These are phyloP conservation scores for Penicillium subrubescens DNA, from an alignment of 495 filamentous ascomycete species.

Conservation along the genomic window DNA sequence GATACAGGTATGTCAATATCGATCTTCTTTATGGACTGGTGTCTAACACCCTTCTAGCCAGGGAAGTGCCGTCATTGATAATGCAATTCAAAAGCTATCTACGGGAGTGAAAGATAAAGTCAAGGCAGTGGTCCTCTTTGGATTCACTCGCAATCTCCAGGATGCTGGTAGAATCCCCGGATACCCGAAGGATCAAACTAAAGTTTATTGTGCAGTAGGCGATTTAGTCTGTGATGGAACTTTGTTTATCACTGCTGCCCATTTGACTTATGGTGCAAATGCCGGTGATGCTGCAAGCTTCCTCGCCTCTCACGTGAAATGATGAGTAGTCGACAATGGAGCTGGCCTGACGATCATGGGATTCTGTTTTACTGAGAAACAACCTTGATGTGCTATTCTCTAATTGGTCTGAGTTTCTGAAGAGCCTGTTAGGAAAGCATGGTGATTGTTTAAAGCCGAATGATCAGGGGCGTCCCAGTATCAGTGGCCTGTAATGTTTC, in stretches of 20 bases:
- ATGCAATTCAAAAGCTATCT: background rate
- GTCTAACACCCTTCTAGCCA: background rate
- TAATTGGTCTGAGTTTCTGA: background rate
- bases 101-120: background rate
- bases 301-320: background rate
- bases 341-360: background rate
- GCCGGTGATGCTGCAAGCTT: background rate
- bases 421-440: background rate
- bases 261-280: background rate
- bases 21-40: background rate
- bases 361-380: background rate
- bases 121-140: background rate
- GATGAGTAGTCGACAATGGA: background rate
- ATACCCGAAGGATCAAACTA: background rate
- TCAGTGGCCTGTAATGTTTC: background rate
- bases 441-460: background rate
- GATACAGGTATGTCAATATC: background rate
- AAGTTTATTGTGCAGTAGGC: background rate
- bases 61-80: background rate
- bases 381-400: background rate
- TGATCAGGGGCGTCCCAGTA: background rate
- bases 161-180: background rate
- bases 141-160: background rate
- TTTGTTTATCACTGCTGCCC: background rate
- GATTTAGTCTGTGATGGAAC: background rate